These are phyloP conservation scores for Vanilla planifolia DNA, from an alignment of 106 monocot genomes.

Conservation along the genomic window DNA sequence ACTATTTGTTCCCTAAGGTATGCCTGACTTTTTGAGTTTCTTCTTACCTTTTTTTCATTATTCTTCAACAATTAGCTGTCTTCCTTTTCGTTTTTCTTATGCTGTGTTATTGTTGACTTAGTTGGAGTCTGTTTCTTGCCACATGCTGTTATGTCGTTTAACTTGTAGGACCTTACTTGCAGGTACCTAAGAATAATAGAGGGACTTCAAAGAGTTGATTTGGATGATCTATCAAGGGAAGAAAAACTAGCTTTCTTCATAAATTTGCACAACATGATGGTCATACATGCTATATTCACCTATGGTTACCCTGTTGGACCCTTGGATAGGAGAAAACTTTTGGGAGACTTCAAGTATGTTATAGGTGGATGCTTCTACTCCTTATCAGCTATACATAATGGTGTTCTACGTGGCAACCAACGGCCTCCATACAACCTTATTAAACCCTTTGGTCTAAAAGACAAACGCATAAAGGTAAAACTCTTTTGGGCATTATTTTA, in stretches of 20 bases:
- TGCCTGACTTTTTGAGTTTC: no score
- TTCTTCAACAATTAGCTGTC: no score
- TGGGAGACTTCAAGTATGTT: slow-evolving; percentile 88
- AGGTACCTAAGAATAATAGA: slow-evolving; percentile 79
- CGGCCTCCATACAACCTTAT: slow-evolving; percentile 82
- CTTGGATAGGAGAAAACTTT: slow-evolving; percentile 62
- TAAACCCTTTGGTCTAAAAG: slow-evolving; percentile 83
- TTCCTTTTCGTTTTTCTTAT: no score
- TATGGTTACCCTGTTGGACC: slow-evolving; percentile 63
- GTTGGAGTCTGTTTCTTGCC: no score
- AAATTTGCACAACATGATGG: slow-evolving; percentile 95
- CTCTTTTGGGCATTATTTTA: neutral
- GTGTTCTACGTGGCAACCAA: slow-evolving; percentile 75
- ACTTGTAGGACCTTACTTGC: no score
- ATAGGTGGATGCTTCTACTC: slow-evolving; percentile 78
- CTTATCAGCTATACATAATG: slow-evolving; percentile 89
- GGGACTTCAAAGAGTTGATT: slow-evolving; percentile 85
- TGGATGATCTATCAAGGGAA: slow-evolving; percentile 62
- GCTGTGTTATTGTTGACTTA: no score
- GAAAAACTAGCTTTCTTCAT: slow-evolving; percentile 93
- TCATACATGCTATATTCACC: slow-evolving; percentile 67
- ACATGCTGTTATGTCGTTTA: no score
- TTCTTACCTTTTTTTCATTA: no score
- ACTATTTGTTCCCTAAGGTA: no score
- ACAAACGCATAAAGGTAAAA: slow-evolving; percentile 54